Conservation (phyloP, 2,329 filamentous ascomycete species). For the Alternaria sp. region DNA sequence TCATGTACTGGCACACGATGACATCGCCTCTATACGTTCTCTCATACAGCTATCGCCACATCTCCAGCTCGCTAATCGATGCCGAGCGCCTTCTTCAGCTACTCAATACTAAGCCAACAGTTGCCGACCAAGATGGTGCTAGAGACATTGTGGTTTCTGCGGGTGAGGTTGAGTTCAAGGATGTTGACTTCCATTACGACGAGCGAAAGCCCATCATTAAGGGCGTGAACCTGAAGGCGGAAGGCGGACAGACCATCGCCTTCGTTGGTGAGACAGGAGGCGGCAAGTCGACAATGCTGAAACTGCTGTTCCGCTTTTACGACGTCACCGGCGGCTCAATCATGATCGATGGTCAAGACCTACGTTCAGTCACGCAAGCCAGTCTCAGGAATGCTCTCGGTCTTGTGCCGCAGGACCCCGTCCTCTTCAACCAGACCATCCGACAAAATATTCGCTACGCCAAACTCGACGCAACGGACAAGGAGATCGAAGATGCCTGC, state of each 20-base stretch:
- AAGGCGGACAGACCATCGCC: conserved; percentile 63
- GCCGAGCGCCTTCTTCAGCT: conserved; percentile 67
- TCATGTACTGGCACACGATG: conserved; percentile 66
- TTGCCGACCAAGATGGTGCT: conserved; percentile 53
- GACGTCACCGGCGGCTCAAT: conserved; percentile 63
- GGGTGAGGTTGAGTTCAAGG: conserved; percentile 61
- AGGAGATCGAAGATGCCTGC: conserved; percentile 67
- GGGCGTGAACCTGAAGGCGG: conserved; percentile 57
- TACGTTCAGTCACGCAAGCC: conserved; percentile 64
- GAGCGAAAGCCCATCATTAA: conserved; percentile 59
- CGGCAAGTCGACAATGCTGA: conserved; percentile 68
- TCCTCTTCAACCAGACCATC: conserved; percentile 69
- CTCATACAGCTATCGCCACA: conserved; percentile 56
- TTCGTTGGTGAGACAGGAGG: conserved; percentile 68
- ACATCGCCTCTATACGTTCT: conserved; percentile 59
- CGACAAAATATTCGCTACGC: conserved; percentile 71
- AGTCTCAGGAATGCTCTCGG: conserved; percentile 66
- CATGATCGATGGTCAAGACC: conserved; percentile 64
- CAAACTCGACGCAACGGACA: conserved; percentile 65
- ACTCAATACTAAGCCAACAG: conserved; percentile 63
- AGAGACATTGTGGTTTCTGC: conserved; percentile 52
- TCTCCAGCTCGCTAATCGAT: conserved; percentile 65
- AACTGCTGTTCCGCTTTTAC: conserved; percentile 67
- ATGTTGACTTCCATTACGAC: conserved; percentile 65
- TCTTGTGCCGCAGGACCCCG: conserved; percentile 69